Base-by-base conservation (phyloP, 306 rosid species). In the Lithocarpus polystachyus region DNA sequence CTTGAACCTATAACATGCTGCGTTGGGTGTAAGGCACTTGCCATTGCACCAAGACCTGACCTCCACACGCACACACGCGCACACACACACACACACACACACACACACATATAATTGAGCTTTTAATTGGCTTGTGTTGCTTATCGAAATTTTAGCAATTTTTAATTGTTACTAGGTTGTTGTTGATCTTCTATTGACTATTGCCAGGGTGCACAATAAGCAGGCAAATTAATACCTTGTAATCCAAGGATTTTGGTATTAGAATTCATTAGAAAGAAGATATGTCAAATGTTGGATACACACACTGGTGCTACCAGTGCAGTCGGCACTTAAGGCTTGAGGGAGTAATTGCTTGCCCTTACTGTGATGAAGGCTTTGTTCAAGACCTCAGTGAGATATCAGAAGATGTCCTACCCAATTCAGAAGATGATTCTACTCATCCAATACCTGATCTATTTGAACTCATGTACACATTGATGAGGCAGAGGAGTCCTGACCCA, bases 281-380 rank as follows among this genome's bases (percentile, higher is more conserved):
- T 77, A 92, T 90, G 95, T 89, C 97, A 68, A 81, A 85, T 77
- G 89, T 79, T 77, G 89, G 81, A 78, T 76, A 59, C 43, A 89
- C 95, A 12, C 95, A 92, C 75, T 92, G 95, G 97, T 90, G 97
- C 85, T 62, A 88, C 77, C 85, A 37, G 18, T 92, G 96, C 87
- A 74, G 74, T 22, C 88, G 8, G 71, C 85, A 84, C 12, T 80
- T 90, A 43, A 77, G 86, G 87, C 84, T 85, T 56, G 92, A 82
- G 57, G 77, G 84, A 56, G 87, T 81, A 2, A 4, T 14, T 19
- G 24, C 69, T 48, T 92, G 97, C 83, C 93, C 93, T 55, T 56
- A 76, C 74, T 92, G 97, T 79, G 70, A 75, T 64, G 88, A 78
- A 31, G 93, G 97, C 56, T 92, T 92, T 68, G 82, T 92, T 33